Base-by-base conservation (phyloP, 441 rosid genomes). In the Corymbia calophylla region DNA sequence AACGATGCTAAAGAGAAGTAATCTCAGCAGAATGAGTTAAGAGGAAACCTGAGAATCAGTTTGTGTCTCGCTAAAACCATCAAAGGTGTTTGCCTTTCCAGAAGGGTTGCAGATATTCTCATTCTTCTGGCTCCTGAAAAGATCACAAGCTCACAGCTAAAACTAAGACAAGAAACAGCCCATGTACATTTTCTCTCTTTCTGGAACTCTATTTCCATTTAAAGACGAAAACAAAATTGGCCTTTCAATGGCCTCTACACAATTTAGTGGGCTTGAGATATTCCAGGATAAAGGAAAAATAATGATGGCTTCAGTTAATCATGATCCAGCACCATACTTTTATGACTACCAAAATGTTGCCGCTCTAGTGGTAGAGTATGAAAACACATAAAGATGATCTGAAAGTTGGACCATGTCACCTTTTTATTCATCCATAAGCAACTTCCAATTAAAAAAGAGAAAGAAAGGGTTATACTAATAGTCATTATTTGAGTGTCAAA, bases 11-110 rank as follows among this genome's bases (percentile, higher is more conserved):
- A 12, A 60, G 19, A 53, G 49, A 25, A 53, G 25, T 55, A 86
- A 54, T 12, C 19, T 19, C 29, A 55, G 29, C 29, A 84, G 44
- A 85, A n/a, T 18, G 55, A 32, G 48, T 39, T 77, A 51, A 44
- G 84, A 39, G 51, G 51, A 77, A 91, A 97, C 99, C 99, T 97
- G 99, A 60, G 99, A 98, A 29, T 97, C 99, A 29, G 99, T 97
- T 92, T 97, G 99, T 29, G 99, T 98, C 94, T 98, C 99, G 89
- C 98, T 98, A 90, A 98, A 98, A 91, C 94, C 94, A 89, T 95
- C 95, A 56, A 93, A 93, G 53, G 90, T 86, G 92, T 93, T 92
- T 32, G 87, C 88, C 87, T 92, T 93, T 88, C 88, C 88, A 47
- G 94, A 88, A 88, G 95, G 91, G 86, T 87, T 92, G 89, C 90